Conservation (phyloP, 140 eudicot species). For the Erigeron philadelphicus region DNA sequence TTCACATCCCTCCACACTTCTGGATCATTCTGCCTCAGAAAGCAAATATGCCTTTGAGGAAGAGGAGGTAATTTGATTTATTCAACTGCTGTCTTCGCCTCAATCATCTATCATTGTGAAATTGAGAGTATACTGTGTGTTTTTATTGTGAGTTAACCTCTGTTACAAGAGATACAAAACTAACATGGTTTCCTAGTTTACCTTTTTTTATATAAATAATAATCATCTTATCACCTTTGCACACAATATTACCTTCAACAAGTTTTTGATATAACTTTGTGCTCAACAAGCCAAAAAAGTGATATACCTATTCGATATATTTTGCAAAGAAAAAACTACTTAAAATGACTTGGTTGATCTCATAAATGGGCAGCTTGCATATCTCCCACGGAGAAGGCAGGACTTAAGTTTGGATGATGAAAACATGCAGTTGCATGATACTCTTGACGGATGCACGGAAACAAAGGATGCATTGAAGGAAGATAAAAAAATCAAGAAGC, state of each 20-base stretch:
- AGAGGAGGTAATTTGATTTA: slow-evolving; percentile 54
- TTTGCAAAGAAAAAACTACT: not conserved
- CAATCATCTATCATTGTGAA: not conserved
- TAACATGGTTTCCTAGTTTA: no score
- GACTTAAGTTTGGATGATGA: slow-evolving; percentile 74
- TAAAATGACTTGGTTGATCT: not conserved
- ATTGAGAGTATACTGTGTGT: no score
- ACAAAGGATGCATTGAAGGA: slow-evolving; percentile 45
- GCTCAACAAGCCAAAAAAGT: not conserved
- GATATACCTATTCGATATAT: not conserved
- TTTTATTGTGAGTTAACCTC: no score
- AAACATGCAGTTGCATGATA: slow-evolving; percentile 46
- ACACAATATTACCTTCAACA: not conserved
- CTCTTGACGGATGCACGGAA: slow-evolving; percentile 57
- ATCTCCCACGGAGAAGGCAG: slow-evolving; percentile 80
- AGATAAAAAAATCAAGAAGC: slow-evolving; percentile 64
- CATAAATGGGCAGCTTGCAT: slow-evolving; percentile 60
- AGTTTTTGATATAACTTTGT: not conserved
- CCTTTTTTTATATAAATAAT: no score
- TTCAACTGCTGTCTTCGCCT: not conserved
- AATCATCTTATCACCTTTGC: not conserved
- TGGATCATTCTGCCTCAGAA: slow-evolving; percentile 58
- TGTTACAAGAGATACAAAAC: no score
- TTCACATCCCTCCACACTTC: slow-evolving; percentile 51
- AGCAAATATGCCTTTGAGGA: slow-evolving; percentile 90